Conservation (phyloP, 164 flowering plant genomes). For the Cinnamomum micranthum region DNA sequence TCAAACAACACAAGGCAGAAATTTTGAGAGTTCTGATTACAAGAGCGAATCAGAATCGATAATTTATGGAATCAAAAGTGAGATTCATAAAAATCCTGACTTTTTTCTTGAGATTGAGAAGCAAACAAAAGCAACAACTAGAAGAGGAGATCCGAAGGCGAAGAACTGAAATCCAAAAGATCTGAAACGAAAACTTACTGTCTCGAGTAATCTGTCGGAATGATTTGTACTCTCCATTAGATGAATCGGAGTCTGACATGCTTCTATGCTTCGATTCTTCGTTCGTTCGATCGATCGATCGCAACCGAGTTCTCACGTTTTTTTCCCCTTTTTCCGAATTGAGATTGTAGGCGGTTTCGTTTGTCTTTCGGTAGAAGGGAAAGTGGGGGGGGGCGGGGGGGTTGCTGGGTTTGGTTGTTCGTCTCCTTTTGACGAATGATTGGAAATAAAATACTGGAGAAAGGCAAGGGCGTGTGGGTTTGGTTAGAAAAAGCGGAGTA, state of each 20-base stretch:
- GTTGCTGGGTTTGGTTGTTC: no score
- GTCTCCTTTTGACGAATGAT: no score
- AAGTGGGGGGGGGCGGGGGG: no score
- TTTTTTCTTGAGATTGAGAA: background rate
- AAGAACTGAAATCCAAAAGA: background rate
- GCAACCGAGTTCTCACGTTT: background rate
- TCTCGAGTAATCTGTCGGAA: conserved; percentile 84
- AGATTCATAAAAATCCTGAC: background rate
- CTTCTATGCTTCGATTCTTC: background rate
- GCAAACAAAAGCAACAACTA: background rate
- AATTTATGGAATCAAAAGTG: background rate
- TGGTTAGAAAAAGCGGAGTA: no score
- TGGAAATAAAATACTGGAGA: no score
- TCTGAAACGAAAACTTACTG: conserved; percentile 37
- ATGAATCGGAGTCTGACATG: conserved; percentile 36
- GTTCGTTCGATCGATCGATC: background rate
- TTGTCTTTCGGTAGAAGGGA: no score
- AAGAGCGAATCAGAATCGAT: no score
- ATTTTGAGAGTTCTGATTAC: no score
- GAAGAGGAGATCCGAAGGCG: background rate
- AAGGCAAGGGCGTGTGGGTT: no score
- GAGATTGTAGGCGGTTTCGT: background rate
- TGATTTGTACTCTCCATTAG: conserved; percentile 59
- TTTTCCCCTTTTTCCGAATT: background rate
- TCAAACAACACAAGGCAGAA: no score